These are phyloP conservation scores for Tricladium varicosporioides DNA, from an alignment of 2,329 filamentous ascomycete species.

Conservation along the genomic window DNA sequence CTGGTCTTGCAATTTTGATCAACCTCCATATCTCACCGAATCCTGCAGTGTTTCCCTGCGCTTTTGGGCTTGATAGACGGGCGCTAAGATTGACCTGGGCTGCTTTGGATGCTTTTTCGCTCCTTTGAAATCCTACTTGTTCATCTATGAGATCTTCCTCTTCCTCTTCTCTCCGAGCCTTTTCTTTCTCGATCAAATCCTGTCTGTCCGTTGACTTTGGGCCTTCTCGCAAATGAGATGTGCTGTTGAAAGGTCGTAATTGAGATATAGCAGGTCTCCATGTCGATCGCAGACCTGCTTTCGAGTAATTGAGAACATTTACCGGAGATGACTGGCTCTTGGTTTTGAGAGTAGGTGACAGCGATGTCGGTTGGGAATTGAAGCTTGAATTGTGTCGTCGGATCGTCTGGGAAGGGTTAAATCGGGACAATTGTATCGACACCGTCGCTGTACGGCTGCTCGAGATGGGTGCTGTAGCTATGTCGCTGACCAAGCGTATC, in stretches of 20 bases:
- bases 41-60: slow-evolving; percentile 53
- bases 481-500: slow-evolving; percentile 21
- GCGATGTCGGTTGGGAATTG: slow-evolving; percentile 10
- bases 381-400: slow-evolving; percentile 21
- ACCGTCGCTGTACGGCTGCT: slow-evolving; percentile 12
- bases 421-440: slow-evolving; percentile 12
- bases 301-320: slow-evolving; percentile 16
- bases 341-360: neutral
- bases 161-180: slow-evolving; percentile 40
- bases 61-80: slow-evolving; percentile 77
- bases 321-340: slow-evolving; percentile 3
- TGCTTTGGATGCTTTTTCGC: slow-evolving; percentile 82
- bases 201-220: slow-evolving; percentile 29
- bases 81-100: slow-evolving; percentile 88
- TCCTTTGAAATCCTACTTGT: slow-evolving; percentile 64
- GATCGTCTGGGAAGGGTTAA: slow-evolving; percentile 1
- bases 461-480: slow-evolving; percentile 26
- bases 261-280: slow-evolving; percentile 32
- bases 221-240: slow-evolving; percentile 21
- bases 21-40: slow-evolving; percentile 79
- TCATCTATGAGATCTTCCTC: slow-evolving; percentile 43
- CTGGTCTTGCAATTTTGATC: slow-evolving; percentile 84
- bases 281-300: slow-evolving; percentile 20
- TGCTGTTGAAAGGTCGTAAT: slow-evolving; percentile 30
- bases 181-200: slow-evolving; percentile 36